Conservation (phyloP, 139 green algal genomes). For the Closterium sp. region DNA sequence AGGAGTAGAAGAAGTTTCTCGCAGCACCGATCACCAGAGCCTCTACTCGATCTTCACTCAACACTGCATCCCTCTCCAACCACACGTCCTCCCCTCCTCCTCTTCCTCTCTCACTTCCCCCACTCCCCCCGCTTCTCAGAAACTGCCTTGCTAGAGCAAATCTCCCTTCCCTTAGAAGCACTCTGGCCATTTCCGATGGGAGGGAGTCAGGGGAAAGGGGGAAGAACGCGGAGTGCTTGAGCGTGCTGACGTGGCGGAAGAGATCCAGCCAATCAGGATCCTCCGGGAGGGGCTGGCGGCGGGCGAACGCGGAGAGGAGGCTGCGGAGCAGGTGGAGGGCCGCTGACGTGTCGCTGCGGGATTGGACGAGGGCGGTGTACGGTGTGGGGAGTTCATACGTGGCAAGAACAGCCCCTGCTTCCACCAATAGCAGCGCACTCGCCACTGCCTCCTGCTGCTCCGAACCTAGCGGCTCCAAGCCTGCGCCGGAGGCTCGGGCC, state of each 20-base stretch:
- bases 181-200: slow-evolving; percentile 19
- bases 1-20: slow-evolving; percentile 24
- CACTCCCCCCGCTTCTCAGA: slow-evolving; percentile 1
- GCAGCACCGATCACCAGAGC: slow-evolving; percentile 26
- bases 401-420: background rate
- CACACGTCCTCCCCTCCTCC: background rate
- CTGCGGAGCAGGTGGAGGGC: slow-evolving; percentile 19
- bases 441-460: background rate
- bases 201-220: slow-evolving; percentile 14
- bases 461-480: background rate
- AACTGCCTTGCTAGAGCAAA: slow-evolving; percentile 14
- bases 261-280: slow-evolving; percentile 31
- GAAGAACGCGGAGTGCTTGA: slow-evolving; percentile 9
- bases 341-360: background rate
- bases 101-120: background rate
- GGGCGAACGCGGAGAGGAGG: slow-evolving; percentile 16
- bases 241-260: slow-evolving; percentile 23
- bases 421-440: background rate
- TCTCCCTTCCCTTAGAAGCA: slow-evolving; percentile 12
- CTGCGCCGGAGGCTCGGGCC: background rate
- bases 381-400: background rate
- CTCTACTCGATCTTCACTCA: slow-evolving; percentile 12
- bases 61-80: background rate
- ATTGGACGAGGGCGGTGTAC: background rate
- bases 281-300: slow-evolving; percentile 12